Percentiles rank a stretch among this genome's conserved stretches.
Conservation (phyloP, 2,329 filamentous ascomycete genomes). For the Fusarium pilosicola region DNA sequence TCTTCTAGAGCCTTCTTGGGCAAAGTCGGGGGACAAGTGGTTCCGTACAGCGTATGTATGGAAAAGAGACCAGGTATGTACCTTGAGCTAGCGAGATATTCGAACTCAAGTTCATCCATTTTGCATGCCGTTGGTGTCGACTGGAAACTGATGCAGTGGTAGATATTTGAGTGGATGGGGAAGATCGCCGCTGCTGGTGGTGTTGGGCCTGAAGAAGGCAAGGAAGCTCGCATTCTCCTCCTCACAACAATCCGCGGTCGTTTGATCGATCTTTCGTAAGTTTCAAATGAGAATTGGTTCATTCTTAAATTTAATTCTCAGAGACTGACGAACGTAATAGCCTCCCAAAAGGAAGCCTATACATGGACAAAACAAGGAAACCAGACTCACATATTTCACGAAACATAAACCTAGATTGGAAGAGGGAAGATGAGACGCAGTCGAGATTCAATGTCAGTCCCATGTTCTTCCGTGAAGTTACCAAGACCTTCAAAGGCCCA, state of each 20-base stretch:
- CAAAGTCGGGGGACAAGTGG: background rate
- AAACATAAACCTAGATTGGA: background rate
- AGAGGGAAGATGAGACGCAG: background rate
- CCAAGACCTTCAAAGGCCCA: background rate
- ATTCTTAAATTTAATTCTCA: accelerated
- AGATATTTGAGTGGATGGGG: background rate
- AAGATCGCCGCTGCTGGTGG: background rate
- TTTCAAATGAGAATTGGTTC: accelerated
- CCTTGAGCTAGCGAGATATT: accelerated
- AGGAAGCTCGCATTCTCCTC: background rate
- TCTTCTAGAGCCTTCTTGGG: background rate
- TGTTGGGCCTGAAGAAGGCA: background rate
- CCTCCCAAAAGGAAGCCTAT: background rate
- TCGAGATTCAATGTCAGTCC: background rate
- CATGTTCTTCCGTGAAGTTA: background rate
- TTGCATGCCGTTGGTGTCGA: accelerated
- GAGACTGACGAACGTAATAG: accelerated
- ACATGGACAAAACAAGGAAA: background rate
- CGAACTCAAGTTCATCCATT: background rate
- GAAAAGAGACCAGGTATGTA: background rate
- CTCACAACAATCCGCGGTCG: background rate
- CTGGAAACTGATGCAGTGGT: accelerated
- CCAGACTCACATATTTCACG: background rate
- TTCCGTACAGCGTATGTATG: background rate
- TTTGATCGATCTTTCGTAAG: background rate